Percentiles rank a stretch among this genome's conserved stretches.
Conservation (phyloP, 2,329 filamentous ascomycete species). For the Thelonectria discophora region DNA sequence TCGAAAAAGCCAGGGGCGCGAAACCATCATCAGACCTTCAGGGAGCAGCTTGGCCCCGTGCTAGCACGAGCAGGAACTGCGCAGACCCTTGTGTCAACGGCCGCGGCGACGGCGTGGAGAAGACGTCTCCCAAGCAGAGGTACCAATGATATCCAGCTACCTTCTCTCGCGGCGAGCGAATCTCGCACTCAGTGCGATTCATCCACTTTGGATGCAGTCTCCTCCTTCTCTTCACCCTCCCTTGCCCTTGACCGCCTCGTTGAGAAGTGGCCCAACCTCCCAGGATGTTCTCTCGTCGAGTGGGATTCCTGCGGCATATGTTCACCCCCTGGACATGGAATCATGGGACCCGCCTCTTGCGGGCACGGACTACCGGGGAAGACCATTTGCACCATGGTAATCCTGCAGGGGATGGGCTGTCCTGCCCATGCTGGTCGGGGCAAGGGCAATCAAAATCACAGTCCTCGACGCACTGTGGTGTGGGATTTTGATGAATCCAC, state of each 20-base stretch:
- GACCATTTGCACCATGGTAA: constrained; percentile 29
- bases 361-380: constrained; percentile 34
- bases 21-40: constrained; percentile 1
- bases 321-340: constrained; percentile 32
- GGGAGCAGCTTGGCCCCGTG: neutral
- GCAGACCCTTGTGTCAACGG: neutral
- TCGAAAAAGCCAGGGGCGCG: neutral
- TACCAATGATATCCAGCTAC: neutral
- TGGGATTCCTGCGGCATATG: constrained; percentile 39
- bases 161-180: constrained; percentile 2
- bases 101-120: neutral
- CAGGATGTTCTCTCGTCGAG: constrained; percentile 35
- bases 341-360: constrained; percentile 32
- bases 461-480: constrained; percentile 29
- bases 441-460: constrained; percentile 27
- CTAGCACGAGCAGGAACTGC: neutral
- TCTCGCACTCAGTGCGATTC: constrained; percentile 19
- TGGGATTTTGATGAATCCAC: constrained; percentile 10
- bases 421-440: constrained; percentile 26
- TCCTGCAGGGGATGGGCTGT: constrained; percentile 37
- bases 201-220: constrained; percentile 35
- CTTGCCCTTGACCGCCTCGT: constrained; percentile 38
- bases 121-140: neutral
- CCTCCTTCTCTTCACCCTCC: constrained; percentile 24
- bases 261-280: constrained; percentile 35